phyloP scores from a whole-genome alignment of 2,329 filamentous ascomycete species.

The Emergomyces africanus region DNA sequence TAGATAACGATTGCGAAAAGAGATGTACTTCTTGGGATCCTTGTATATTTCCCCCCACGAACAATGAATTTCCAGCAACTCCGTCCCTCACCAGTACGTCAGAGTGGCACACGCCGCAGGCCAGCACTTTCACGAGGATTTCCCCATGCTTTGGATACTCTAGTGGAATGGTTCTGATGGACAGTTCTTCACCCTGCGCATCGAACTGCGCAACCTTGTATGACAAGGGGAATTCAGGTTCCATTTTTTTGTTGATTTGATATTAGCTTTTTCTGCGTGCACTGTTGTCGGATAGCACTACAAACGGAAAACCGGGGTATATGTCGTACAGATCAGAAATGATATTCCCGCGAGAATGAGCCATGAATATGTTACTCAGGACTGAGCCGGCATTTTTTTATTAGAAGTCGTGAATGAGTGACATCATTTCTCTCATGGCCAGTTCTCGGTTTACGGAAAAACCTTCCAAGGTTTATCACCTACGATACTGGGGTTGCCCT shows the following conservation, averaged over 20 bases:
- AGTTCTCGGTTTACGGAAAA: not conserved
- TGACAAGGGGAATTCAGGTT: constrained; percentile 42
- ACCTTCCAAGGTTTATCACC: no score
- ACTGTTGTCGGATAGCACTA: not conserved
- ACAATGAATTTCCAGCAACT: constrained; percentile 41
- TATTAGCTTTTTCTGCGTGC: not conserved
- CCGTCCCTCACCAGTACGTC: constrained; percentile 41
- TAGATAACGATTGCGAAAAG: not conserved
- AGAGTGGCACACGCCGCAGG: constrained; percentile 59
- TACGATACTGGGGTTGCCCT: not conserved
- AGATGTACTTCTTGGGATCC: not conserved
- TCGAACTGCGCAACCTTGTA: constrained; percentile 55
- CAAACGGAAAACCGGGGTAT: not conserved
- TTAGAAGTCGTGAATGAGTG: not conserved
- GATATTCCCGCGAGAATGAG: not conserved
- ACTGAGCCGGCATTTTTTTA: not conserved
- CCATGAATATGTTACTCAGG: not conserved
- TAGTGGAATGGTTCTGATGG: constrained; percentile 48
- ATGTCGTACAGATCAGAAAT: not conserved
- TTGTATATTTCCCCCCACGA: constrained; percentile 3
- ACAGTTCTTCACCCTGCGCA: constrained; percentile 38
- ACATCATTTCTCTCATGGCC: not conserved
- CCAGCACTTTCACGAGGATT: constrained; percentile 57
- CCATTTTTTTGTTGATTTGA: not conserved
- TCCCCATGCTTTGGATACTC: constrained; percentile 43